phyloP scores from a whole-genome alignment of 495 filamentous ascomycete genomes.

The Astrothelium subdiscretum region DNA sequence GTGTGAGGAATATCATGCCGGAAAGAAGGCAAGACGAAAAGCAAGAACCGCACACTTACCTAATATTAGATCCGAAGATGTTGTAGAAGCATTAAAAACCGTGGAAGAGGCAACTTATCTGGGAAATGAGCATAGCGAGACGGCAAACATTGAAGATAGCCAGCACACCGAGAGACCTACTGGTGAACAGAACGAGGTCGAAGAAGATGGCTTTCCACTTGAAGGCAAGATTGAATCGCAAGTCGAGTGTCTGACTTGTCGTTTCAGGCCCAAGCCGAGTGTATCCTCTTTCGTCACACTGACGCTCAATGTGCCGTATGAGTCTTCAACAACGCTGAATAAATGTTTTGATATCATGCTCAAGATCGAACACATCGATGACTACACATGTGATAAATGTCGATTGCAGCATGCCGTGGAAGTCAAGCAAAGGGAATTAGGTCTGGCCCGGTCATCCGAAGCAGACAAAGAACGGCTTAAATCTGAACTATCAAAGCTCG shows the following conservation, averaged over 20 bases:
- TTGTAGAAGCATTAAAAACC: background rate
- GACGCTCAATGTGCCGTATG: conserved; percentile 82
- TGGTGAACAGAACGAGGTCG: conserved; percentile 19
- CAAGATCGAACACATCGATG: conserved; percentile 91
- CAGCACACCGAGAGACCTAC: background rate
- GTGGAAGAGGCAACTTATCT: background rate
- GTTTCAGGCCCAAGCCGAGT: conserved; percentile 74
- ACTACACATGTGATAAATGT: conserved; percentile 90
- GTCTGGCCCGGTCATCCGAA: conserved; percentile 32
- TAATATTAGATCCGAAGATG: background rate
- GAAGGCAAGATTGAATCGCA: conserved; percentile 82
- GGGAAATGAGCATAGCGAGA: conserved; percentile 1
- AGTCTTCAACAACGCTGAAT: conserved; percentile 48
- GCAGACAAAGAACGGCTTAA: conserved; percentile 42
- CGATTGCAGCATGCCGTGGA: conserved; percentile 68
- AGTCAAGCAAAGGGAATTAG: conserved; percentile 34
- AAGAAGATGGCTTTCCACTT: conserved; percentile 70
- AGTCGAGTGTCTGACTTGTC: conserved; percentile 82
- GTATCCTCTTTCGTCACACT: conserved; percentile 81
- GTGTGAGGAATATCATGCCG: conserved; percentile 86
- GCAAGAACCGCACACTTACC: conserved; percentile 2
- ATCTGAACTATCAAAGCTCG: conserved; percentile 42
- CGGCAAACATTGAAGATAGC: conserved; percentile 10
- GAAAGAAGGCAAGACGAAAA: conserved; percentile 49
- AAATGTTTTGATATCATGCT: conserved; percentile 86